Evolutionary conservation across 306 rosid genomes (phyloP).

Genomic region (Lathyrus oleraceus): DNA sequence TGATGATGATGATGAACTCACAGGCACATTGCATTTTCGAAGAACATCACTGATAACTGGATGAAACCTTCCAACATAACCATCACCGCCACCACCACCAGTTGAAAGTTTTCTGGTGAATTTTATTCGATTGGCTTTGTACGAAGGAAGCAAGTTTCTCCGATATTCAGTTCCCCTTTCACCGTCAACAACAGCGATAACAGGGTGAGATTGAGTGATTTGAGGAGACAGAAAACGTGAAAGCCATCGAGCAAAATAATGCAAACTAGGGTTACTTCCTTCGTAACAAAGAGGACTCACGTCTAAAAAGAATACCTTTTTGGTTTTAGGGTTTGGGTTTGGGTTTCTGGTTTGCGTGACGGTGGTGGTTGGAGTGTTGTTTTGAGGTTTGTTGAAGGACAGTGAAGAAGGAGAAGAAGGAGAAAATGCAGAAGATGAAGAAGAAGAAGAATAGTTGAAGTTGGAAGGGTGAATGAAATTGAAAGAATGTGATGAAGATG

Average conservation of each 20-base stretch:
- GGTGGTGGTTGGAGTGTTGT: background rate
- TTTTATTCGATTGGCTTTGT: conserved; percentile 76
- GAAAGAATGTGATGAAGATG: background rate
- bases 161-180: conserved; percentile 78
- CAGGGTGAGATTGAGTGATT: conserved; percentile 69
- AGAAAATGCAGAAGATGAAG: background rate
- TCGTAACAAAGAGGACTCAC: conserved; percentile 81
- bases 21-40: background rate
- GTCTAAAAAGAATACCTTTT: conserved; percentile 77
- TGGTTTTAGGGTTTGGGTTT: background rate
- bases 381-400: background rate
- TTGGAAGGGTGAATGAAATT: background rate
- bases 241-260: conserved; percentile 68
- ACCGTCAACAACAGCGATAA: conserved; percentile 84
- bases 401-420: background rate
- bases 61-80: conserved; percentile 58
- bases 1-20: background rate
- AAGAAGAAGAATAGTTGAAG: background rate
- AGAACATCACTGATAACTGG: conserved; percentile 55
- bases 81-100: conserved; percentile 41
- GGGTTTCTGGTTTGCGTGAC: background rate
- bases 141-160: conserved; percentile 73
- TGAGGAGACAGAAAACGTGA: conserved; percentile 60
- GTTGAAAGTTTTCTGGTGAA: conserved; percentile 2
- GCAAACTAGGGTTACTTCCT: conserved; percentile 70